These are phyloP conservation scores for Aechmea fasciata DNA, from an alignment of 176 grass and related monocot species.

Conservation along the genomic window DNA sequence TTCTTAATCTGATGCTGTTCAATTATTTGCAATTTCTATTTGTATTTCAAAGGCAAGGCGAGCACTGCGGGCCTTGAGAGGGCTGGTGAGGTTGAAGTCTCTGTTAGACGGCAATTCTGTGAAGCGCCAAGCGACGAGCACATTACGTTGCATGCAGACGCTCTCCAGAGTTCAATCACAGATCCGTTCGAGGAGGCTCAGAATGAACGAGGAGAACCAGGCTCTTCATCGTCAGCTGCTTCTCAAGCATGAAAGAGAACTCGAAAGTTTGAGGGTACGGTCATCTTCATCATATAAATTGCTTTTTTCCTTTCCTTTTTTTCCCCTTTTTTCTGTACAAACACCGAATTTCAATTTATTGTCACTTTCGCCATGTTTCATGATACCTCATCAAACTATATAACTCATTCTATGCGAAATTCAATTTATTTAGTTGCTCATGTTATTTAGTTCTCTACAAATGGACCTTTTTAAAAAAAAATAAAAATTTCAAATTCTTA, in stretches of 20 bases:
- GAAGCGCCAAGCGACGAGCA: constrained; percentile 86
- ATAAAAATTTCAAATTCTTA: neutral
- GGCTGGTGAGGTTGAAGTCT: constrained; percentile 85
- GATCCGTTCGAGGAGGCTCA: constrained; percentile 67
- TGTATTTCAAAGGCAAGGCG: constrained; percentile 64
- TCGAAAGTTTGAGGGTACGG: constrained; percentile 81
- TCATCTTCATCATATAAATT: neutral
- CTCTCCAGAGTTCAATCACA: constrained; percentile 82
- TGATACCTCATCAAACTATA: too few relatives aligned
- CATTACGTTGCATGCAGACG: constrained; percentile 89
- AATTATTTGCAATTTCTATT: neutral
- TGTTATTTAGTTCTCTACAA: too few relatives aligned
- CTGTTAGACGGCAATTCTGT: constrained; percentile 84
- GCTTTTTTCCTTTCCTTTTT: neutral
- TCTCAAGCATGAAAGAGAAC: constrained; percentile 62
- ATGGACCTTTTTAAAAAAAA: too few relatives aligned
- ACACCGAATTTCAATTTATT: neutral
- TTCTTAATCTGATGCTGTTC: neutral
- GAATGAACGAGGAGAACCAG: constrained; percentile 94
- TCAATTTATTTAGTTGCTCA: too few relatives aligned
- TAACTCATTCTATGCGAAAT: too few relatives aligned
- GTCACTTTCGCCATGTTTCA: neutral
- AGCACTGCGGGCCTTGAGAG: constrained; percentile 70
- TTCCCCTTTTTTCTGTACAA: neutral
- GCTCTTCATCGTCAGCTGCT: constrained; percentile 83